phyloP scores from a whole-genome alignment of 306 rosid genomes.

The Gleditsia sinensis region DNA sequence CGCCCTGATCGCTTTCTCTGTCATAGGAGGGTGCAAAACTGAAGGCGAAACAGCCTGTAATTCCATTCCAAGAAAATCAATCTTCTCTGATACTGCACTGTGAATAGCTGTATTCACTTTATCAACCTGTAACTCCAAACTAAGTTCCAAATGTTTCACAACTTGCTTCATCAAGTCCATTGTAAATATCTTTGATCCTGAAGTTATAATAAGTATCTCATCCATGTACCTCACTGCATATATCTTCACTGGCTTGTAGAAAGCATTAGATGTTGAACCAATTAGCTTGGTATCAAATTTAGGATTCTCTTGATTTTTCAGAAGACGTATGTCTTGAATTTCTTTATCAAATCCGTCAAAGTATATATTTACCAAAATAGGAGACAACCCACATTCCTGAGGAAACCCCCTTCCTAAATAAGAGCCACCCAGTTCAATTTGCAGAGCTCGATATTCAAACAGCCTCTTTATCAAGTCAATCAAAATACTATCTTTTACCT shows the following conservation, averaged over 20 bases:
- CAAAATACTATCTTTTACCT: slow-evolving; percentile 46
- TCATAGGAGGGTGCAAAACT: slow-evolving; percentile 64
- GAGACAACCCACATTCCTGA: slow-evolving; percentile 75
- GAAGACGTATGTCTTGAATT: slow-evolving; percentile 66
- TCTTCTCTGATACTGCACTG: slow-evolving; percentile 84
- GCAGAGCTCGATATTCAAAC: slow-evolving; percentile 49
- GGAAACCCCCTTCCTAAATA: slow-evolving; percentile 77
- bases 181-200: slow-evolving; percentile 63
- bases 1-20: slow-evolving; percentile 85
- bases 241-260: slow-evolving; percentile 79
- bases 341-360: slow-evolving; percentile 78
- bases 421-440: slow-evolving; percentile 60
- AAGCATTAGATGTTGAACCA: slow-evolving; percentile 46
- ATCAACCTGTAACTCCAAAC: slow-evolving; percentile 64
- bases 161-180: slow-evolving; percentile 68
- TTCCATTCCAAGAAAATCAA: slow-evolving; percentile 83
- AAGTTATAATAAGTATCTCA: slow-evolving; percentile 73
- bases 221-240: slow-evolving; percentile 87
- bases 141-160: slow-evolving; percentile 58
- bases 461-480: slow-evolving; percentile 42
- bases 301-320: slow-evolving; percentile 51
- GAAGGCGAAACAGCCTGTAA: slow-evolving; percentile 79
- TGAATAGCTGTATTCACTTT: slow-evolving; percentile 66
- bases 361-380: slow-evolving; percentile 70
- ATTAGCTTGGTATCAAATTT: slow-evolving; percentile 38